Evolutionary conservation across 768 basidiomycete species (phyloP).

Genomic region (Hemileccinum impolitum): DNA sequence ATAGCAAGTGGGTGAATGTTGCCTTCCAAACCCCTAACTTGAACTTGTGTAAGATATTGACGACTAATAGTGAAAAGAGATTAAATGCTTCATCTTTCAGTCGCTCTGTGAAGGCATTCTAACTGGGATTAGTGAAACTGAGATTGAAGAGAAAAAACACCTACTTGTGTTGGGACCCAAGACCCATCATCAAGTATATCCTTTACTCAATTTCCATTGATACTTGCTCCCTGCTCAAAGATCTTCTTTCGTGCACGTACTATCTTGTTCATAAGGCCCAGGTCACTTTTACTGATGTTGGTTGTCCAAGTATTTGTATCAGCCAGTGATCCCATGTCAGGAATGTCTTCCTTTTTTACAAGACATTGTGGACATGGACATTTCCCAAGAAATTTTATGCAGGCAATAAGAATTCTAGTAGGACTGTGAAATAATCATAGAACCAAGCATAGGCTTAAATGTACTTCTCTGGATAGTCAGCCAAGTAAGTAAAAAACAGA

Average conservation of each 20-base stretch:
- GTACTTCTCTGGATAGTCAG: no score
- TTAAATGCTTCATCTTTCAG: not conserved
- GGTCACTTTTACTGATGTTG: not conserved
- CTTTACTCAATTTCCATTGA: not conserved
- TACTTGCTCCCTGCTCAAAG: not conserved
- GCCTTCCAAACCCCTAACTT: slow-evolving; percentile 1
- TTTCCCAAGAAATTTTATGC: slow-evolving; percentile 14
- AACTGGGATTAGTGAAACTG: no score
- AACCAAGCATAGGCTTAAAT: no score
- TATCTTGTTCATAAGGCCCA: accelerated
- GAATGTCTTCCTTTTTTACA: slow-evolving; percentile 15
- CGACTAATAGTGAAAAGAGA: not conserved
- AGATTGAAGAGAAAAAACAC: no score
- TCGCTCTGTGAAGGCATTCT: not conserved
- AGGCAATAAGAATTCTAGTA: slow-evolving; percentile 16
- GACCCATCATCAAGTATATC: not conserved
- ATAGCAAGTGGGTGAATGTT: not conserved
- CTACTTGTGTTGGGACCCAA: not conserved
- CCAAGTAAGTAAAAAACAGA: no score
- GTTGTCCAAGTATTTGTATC: not conserved
- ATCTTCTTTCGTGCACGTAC: not conserved
- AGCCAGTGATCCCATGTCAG: slow-evolving; percentile 7
- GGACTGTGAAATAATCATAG: no score
- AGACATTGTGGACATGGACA: slow-evolving; percentile 24
- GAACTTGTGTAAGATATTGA: not conserved